These are phyloP conservation scores for Erythrobasidium yunnanense DNA, from an alignment of 768 basidiomycete genomes.

Conservation along the genomic window DNA sequence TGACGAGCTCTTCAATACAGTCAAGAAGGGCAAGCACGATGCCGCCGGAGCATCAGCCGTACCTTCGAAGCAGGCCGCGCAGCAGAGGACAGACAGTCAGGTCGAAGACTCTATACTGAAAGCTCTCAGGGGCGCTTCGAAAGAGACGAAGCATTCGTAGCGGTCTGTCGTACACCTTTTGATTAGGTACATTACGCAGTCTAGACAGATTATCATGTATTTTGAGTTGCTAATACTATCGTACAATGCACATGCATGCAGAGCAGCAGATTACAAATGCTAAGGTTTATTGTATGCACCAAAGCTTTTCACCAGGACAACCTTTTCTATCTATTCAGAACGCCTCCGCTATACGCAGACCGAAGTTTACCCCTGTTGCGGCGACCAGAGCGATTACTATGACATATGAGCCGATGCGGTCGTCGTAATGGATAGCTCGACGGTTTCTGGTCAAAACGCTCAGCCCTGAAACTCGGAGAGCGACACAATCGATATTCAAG, in stretches of 20 bases:
- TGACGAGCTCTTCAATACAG: conserved; percentile 37
- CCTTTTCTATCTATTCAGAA: too few species aligned
- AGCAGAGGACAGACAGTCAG: too few species aligned
- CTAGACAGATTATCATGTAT: too few species aligned
- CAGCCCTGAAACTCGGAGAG: too few species aligned
- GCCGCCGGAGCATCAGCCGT: background rate
- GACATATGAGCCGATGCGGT: conserved; percentile 55
- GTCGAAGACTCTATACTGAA: background rate
- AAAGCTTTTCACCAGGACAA: too few species aligned
- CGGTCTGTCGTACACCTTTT: background rate
- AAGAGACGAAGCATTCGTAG: background rate
- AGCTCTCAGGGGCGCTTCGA: background rate
- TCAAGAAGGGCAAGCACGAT: conserved; percentile 9
- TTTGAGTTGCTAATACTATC: too few species aligned
- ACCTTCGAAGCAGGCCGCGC: background rate
- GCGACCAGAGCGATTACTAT: conserved; percentile 59
- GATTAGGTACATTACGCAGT: too few species aligned
- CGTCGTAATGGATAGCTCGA: conserved; percentile 74
- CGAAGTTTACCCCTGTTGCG: conserved; percentile 66
- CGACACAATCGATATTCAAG: background rate
- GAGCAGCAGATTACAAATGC: too few species aligned
- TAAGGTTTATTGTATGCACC: too few species aligned
- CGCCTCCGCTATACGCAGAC: conserved; percentile 48
- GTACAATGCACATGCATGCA: too few species aligned
- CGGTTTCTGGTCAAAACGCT: conserved; percentile 46